These are phyloP conservation scores for Cyberlindnera mycetangii DNA, from an alignment of 805 yeast genomes.

Conservation along the genomic window DNA sequence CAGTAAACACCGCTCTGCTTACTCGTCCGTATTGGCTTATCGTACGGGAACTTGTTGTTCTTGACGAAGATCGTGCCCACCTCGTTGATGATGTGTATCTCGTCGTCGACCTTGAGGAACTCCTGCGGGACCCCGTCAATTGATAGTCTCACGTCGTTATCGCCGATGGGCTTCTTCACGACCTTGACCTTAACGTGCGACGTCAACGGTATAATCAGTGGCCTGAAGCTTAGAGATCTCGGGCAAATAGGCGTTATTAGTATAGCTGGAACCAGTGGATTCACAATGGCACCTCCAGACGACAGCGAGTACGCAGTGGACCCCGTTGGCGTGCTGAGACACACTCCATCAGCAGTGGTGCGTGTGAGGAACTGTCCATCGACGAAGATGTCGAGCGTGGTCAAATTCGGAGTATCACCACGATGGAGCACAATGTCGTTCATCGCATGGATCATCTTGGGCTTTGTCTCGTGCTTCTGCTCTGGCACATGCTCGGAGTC, in stretches of 20 bases:
- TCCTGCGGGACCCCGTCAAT: conserved; percentile 84
- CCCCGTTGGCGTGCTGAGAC: conserved; percentile 88
- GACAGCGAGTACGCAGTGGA: conserved; percentile 89
- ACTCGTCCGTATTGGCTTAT: conserved; percentile 19
- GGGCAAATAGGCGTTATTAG: conserved; percentile 91
- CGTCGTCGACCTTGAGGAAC: conserved; percentile 70
- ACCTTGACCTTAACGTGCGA: conserved; percentile 69
- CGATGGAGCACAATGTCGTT: conserved; percentile 88
- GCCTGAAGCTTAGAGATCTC: conserved; percentile 84
- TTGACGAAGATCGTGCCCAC: conserved; percentile 57
- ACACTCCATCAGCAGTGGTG: conserved; percentile 89
- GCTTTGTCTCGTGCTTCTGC: not conserved
- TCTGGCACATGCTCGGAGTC: not conserved
- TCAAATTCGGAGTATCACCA: conserved; percentile 82
- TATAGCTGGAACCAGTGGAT: conserved; percentile 81
- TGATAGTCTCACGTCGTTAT: conserved; percentile 53
- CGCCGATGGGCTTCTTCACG: conserved; percentile 39
- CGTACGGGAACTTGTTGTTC: conserved; percentile 45
- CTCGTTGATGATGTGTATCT: conserved; percentile 67
- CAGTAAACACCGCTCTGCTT: conserved; percentile 74
- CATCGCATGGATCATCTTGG: conserved; percentile 70
- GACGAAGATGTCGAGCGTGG: conserved; percentile 78
- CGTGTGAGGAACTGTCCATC: conserved; percentile 84
- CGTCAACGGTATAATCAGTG: conserved; percentile 74
- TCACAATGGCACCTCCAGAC: conserved; percentile 91